Percentiles rank a stretch among this genome's conserved stretches.
phyloP scores from a whole-genome alignment of 805 yeast species.

The Candida germanica region DNA sequence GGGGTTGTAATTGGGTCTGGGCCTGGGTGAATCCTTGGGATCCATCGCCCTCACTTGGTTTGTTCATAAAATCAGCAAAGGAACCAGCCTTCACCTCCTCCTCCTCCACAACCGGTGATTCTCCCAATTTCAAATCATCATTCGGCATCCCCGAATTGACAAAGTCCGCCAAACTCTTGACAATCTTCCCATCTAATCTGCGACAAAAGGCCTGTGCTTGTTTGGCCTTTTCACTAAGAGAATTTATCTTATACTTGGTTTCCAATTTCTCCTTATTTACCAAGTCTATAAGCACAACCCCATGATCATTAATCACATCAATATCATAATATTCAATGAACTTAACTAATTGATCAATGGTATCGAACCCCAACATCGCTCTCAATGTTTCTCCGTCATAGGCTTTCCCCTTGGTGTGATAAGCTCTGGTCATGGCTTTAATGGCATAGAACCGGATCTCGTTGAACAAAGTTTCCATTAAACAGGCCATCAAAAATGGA shows the following conservation, averaged over 20 bases:
- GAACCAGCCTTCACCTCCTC: slow-evolving; percentile 13
- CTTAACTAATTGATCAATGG: slow-evolving; percentile 45
- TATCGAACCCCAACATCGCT: slow-evolving; percentile 63
- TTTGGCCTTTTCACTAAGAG: slow-evolving; percentile 37
- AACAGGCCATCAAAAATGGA: slow-evolving; percentile 69
- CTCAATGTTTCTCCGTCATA: slow-evolving; percentile 49
- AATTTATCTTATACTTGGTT: slow-evolving; percentile 34
- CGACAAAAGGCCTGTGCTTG: slow-evolving; percentile 32
- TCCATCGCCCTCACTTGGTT: not conserved
- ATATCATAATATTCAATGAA: slow-evolving; percentile 68
- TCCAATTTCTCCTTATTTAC: slow-evolving; percentile 43
- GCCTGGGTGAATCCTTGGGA: no score
- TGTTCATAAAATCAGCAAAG: slow-evolving; percentile 13
- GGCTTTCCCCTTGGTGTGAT: slow-evolving; percentile 70
- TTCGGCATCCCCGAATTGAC: slow-evolving; percentile 36
- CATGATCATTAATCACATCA: slow-evolving; percentile 32
- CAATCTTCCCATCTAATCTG: slow-evolving; percentile 26
- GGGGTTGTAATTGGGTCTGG: no score
- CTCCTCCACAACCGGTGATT: not conserved
- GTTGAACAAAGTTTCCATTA: slow-evolving; percentile 76
- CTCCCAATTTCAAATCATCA: slow-evolving; percentile 19
- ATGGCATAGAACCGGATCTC: slow-evolving; percentile 75
- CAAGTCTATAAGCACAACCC: slow-evolving; percentile 32
- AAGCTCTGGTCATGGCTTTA: slow-evolving; percentile 59
- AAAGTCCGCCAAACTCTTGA: slow-evolving; percentile 21